Conservation (phyloP, 2,329 filamentous ascomycete species). For the Biscogniauxia marginata region DNA sequence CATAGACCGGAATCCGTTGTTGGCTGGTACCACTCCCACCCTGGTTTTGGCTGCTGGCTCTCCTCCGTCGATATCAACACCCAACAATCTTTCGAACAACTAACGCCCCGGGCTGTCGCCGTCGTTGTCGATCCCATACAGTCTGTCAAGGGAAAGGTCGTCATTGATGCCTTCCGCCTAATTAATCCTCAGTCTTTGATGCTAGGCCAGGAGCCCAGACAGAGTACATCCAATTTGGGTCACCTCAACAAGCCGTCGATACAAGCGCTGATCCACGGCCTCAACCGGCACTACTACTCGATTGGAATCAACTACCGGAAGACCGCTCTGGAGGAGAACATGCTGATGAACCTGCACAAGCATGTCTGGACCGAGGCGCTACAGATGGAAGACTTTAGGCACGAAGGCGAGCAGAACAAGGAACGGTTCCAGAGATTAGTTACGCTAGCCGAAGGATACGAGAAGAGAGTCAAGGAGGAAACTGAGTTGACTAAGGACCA, state of each 20-base stretch:
- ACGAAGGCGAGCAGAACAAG: slow-evolving; percentile 81
- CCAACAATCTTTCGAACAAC: slow-evolving; percentile 98
- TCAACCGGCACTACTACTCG: slow-evolving; percentile 99
- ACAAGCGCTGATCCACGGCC: slow-evolving; percentile 94
- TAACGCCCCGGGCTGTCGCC: slow-evolving; percentile 93
- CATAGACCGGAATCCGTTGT: slow-evolving; percentile 90
- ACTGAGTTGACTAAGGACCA: slow-evolving; percentile 96
- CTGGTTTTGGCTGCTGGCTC: slow-evolving; percentile 98
- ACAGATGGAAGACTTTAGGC: slow-evolving; percentile 92
- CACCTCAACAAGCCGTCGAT: slow-evolving; percentile 99
- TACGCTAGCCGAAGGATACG: slow-evolving; percentile 88
- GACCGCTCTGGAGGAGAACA: slow-evolving; percentile 96
- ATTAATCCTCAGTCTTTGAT: slow-evolving; percentile 98
- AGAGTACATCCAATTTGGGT: slow-evolving; percentile 96
- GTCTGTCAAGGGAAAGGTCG: slow-evolving; percentile 98
- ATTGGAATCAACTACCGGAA: slow-evolving; percentile 98
- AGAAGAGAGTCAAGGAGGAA: slow-evolving; percentile 98
- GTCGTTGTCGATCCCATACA: slow-evolving; percentile 98
- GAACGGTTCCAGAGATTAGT: slow-evolving; percentile 87
- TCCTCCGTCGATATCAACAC: slow-evolving; percentile 99
- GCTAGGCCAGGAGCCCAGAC: slow-evolving; percentile 95
- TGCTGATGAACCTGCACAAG: slow-evolving; percentile 99
- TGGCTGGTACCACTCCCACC: slow-evolving; percentile 99
- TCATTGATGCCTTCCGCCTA: slow-evolving; percentile 97
- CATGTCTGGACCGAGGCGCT: slow-evolving; percentile 98